Evolutionary conservation across 768 basidiomycete genomes (phyloP), one percentile per base, ranked within the genome.

Genomic region (Leucosporidium yakuticum): DNA sequence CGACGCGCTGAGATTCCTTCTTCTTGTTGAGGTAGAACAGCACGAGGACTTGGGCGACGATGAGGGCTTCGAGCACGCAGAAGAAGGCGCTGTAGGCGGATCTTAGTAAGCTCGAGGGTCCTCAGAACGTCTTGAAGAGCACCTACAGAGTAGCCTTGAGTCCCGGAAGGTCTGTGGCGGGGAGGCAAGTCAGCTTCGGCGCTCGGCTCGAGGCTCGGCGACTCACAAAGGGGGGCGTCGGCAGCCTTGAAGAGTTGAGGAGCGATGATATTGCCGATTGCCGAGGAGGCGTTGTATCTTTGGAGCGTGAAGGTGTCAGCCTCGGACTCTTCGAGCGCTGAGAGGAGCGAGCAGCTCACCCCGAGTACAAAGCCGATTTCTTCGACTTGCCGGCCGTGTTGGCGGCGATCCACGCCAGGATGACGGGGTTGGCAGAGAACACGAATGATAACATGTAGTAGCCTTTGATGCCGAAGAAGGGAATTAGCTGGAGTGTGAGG

Each of bases 381-480:
- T 58, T 58, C 23, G 56, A 58, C 32, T 32, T 21, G 56, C 56
- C 56, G 19, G 31, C 23, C 20, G 56, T 58, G 29, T 58, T 32
- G 21, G 56, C 31, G 11, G 53, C 53, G 25, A 58, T 58, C 56
- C 56, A 58, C 9, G 56, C 4, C 21, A 58, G 23, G 31, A 58
- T 58, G 29, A 58, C 8, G 29, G 56, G 56, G 56, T 58, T 58
- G 25, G 56, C 31, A 2, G 56, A 21, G 69, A 78, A 79, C 32
- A 79, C 70, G 73, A 78, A 76, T 4, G 78, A 73, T 31, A 79
- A 49, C 44, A 77, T 64, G 69, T 78, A 78, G 72, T 77, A 79
- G 6, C 39, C 14, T 15, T 9, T 44, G 4, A 75, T 78, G 47
- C 73, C 61, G 23, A 78, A 69, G 48, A 77, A 69, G 5, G 34